phyloP scores from a whole-genome alignment of 495 filamentous ascomycete species.

The Wilcoxina mikolae region DNA sequence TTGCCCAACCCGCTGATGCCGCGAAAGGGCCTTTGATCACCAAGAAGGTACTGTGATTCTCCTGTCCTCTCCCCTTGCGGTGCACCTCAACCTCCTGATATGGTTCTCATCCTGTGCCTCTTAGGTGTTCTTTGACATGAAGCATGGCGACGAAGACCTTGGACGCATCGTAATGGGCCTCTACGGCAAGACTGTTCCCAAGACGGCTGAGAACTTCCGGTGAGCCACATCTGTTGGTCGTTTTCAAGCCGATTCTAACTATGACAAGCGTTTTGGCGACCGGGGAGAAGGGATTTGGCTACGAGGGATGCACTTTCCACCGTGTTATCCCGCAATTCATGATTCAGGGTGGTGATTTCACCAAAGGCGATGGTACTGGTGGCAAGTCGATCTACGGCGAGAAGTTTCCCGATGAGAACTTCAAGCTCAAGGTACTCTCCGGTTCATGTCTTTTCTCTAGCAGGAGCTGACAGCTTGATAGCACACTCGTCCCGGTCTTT shows the following conservation, averaged over 20 bases:
- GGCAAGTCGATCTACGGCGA: conserved; percentile 58
- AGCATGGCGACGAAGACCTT: conserved; percentile 70
- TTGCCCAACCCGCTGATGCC: conserved; percentile 54
- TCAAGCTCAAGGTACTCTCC: conserved; percentile 79
- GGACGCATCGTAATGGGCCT: conserved; percentile 85
- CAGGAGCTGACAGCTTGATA: conserved; percentile 11
- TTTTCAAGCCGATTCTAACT: neutral
- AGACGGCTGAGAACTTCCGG: conserved; percentile 94
- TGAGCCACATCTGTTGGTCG: conserved; percentile 6
- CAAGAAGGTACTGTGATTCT: conserved; percentile 49
- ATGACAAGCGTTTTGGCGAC: conserved; percentile 64
- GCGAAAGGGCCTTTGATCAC: conserved; percentile 92
- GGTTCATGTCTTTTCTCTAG: conserved; percentile 49
- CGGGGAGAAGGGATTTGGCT: conserved; percentile 93
- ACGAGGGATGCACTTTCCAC: conserved; percentile 91
- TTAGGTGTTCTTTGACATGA: conserved; percentile 84
- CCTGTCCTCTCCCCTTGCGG: neutral
- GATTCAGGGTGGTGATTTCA: conserved; percentile 99
- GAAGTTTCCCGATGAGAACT: conserved; percentile 97
- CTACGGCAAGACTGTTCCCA: conserved; percentile 96
- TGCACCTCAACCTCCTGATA: neutral
- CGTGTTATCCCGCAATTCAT: conserved; percentile 98
- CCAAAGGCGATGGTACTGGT: conserved; percentile 49
- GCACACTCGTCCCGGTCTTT: conserved; percentile 43
- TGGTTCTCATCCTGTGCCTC: neutral